These are phyloP conservation scores for Colletotrichum filicis DNA, from an alignment of 2,329 filamentous ascomycete genomes.

Conservation along the genomic window DNA sequence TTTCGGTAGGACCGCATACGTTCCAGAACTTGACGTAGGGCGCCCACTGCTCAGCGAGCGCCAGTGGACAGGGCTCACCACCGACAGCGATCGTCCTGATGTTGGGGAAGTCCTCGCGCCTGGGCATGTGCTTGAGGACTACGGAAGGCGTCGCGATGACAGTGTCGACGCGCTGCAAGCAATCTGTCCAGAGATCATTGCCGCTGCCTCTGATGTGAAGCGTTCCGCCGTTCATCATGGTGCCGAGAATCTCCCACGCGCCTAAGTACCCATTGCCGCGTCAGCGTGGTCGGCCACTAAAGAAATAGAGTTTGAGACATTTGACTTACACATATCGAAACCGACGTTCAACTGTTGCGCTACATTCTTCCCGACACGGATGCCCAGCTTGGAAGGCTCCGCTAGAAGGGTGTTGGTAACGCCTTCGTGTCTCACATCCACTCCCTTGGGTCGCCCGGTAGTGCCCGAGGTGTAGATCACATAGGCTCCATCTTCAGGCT, in stretches of 20 bases:
- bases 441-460: constrained; percentile 68
- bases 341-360: constrained; percentile 67
- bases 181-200: constrained; percentile 35
- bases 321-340: constrained; percentile 68
- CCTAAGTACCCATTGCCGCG: constrained; percentile 49
- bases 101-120: constrained; percentile 33
- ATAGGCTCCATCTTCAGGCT: constrained; percentile 53
- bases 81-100: constrained; percentile 35
- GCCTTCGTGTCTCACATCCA: constrained; percentile 63
- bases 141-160: constrained; percentile 37
- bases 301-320: constrained; percentile 11
- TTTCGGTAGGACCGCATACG: constrained; percentile 69
- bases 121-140: constrained; percentile 36
- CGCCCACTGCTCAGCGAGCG: constrained; percentile 67
- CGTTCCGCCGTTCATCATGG: constrained; percentile 36
- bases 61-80: constrained; percentile 35
- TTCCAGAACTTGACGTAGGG: constrained; percentile 61
- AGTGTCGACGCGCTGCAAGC: constrained; percentile 35
- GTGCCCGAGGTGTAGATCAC: constrained; percentile 69
- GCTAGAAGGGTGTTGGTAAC: constrained; percentile 30
- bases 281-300: neutral
- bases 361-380: constrained; percentile 61
- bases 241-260: constrained; percentile 69
- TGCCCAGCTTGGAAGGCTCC: constrained; percentile 52
- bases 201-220: constrained; percentile 37